Evolutionary conservation across 2,329 filamentous ascomycete species (phyloP), one percentile per base, ranked within the genome.

Genomic region (Chrysosporium keratinophilum): DNA sequence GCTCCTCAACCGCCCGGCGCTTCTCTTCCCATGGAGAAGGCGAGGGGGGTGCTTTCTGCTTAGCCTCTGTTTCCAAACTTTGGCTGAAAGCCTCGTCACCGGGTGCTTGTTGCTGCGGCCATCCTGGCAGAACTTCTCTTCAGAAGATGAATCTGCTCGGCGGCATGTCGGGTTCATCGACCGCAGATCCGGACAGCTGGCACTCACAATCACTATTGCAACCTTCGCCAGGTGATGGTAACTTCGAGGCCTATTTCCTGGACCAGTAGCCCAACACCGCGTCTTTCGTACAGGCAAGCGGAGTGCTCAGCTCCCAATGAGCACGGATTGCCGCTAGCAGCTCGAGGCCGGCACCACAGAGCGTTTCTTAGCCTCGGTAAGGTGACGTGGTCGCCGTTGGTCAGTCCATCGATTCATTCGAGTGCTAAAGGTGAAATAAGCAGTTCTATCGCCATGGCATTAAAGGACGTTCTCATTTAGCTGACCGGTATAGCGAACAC

Each of bases 391-490:
- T 39, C 59, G 53, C 28, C 57, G 54, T 39, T 5, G 17, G 54
- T 65, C 56, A 23, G 57, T 56, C 53, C 51, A 64, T 37, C 57
- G 50, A 50, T 57, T 58, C 54, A n/a, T n/a, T n/a, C n/a, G n/a
- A n/a, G n/a, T n/a, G n/a, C n/a, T n/a, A n/a, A n/a, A n/a, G n/a
- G n/a, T n/a, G n/a, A n/a, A n/a, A n/a, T n/a, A n/a, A n/a, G n/a
- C n/a, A n/a, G n/a, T n/a, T n/a, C n/a, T n/a, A n/a, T n/a, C n/a
- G n/a, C n/a, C n/a, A n/a, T n/a, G n/a, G n/a, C n/a, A n/a, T n/a
- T n/a, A n/a, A n/a, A n/a, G n/a, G n/a, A n/a, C n/a, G n/a, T n/a
- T n/a, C n/a, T n/a, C n/a, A n/a, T n/a, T n/a, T n/a, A n/a, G n/a
- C n/a, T n/a, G n/a, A n/a, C n/a, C n/a, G n/a, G n/a, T n/a, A n/a